A percentile compares a stretch with the other conserved stretches of the same genome.
These are phyloP conservation scores for Byssothecium circinans DNA, from an alignment of 2,329 filamentous ascomycete species.

Conservation along the genomic window DNA sequence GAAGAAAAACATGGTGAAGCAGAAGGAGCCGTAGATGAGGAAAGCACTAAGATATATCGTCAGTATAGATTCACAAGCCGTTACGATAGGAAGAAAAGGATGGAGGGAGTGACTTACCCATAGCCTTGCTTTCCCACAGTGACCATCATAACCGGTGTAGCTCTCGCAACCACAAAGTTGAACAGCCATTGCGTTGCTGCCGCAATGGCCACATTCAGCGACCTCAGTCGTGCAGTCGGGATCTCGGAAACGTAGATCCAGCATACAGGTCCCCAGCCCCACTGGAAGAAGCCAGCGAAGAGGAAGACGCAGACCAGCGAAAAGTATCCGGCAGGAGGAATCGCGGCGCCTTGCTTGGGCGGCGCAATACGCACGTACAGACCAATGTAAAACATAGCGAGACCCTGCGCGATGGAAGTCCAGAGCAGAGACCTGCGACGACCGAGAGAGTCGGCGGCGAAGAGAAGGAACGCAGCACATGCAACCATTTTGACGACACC, in stretches of 20 bases:
- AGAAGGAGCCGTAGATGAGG: constrained; percentile 69
- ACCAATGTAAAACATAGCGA: constrained; percentile 71
- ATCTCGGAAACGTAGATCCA: constrained; percentile 76
- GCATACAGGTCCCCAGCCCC: constrained; percentile 67
- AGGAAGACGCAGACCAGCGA: constrained; percentile 72
- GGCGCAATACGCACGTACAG: constrained; percentile 67
- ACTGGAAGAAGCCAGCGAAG: constrained; percentile 67
- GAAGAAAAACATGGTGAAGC: constrained; percentile 65
- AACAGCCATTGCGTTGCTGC: constrained; percentile 74
- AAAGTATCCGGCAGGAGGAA: constrained; percentile 68
- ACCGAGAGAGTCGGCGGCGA: constrained; percentile 70
- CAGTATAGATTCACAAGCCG: background rate
- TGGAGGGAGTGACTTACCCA: constrained; percentile 42
- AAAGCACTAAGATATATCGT: constrained; percentile 57
- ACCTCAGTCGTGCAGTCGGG: constrained; percentile 65
- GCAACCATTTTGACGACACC: constrained; percentile 70
- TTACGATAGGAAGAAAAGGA: background rate
- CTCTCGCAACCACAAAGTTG: constrained; percentile 71
- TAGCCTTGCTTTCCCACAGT: constrained; percentile 55
- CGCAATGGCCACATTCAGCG: constrained; percentile 68
- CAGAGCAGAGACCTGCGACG: constrained; percentile 64
- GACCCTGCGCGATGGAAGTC: constrained; percentile 64
- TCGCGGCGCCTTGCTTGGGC: constrained; percentile 55
- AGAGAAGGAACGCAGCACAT: constrained; percentile 65
- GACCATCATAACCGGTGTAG: constrained; percentile 68